phyloP scores from a whole-genome alignment of 768 basidiomycete genomes.

The Antrodiella citrinella region DNA sequence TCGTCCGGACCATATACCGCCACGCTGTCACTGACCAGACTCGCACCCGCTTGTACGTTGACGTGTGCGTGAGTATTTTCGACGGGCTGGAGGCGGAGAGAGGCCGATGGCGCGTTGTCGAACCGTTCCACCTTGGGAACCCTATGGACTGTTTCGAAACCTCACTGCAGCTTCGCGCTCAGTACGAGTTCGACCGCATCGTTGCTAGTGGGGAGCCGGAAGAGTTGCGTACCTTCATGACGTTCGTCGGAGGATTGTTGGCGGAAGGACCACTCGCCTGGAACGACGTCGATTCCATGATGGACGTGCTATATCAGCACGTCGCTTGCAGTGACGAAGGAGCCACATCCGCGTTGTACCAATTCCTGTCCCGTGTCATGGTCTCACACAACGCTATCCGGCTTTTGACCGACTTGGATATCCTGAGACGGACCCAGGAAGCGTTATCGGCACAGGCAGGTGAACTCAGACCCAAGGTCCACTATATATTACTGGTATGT shows the following conservation, averaged over 20 bases:
- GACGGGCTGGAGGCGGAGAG: constrained; percentile 30
- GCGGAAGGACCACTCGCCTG: constrained; percentile 14
- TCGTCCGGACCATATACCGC: constrained; percentile 44
- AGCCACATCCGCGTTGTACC: constrained; percentile 11
- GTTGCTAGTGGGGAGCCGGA: neutral
- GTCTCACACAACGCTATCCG: constrained; percentile 14
- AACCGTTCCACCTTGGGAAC: constrained; percentile 15
- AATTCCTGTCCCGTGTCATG: constrained; percentile 15
- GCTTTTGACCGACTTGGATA: constrained; percentile 13
- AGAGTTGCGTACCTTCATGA: constrained; percentile 3
- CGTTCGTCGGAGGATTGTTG: constrained; percentile 18
- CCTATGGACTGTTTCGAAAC: constrained; percentile 12
- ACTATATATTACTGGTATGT: constrained; percentile 20
- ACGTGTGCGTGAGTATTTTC: constrained; percentile 40
- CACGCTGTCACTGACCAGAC: constrained; percentile 46
- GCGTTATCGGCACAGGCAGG: constrained; percentile 16
- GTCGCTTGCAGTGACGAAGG: constrained; percentile 10
- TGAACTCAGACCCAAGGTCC: constrained; percentile 13
- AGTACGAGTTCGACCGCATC: constrained; percentile 8
- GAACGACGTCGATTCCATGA: constrained; percentile 16
- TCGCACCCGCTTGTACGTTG: constrained; percentile 45
- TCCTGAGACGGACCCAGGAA: constrained; percentile 10
- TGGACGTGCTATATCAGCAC: constrained; percentile 11
- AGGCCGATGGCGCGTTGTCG: constrained; percentile 17
- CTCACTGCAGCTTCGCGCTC: constrained; percentile 6